Percentiles rank a stretch among this genome's conserved stretches.
phyloP scores from a whole-genome alignment of 2,329 filamentous ascomycete genomes.

The Gliomastix tumulicola region DNA sequence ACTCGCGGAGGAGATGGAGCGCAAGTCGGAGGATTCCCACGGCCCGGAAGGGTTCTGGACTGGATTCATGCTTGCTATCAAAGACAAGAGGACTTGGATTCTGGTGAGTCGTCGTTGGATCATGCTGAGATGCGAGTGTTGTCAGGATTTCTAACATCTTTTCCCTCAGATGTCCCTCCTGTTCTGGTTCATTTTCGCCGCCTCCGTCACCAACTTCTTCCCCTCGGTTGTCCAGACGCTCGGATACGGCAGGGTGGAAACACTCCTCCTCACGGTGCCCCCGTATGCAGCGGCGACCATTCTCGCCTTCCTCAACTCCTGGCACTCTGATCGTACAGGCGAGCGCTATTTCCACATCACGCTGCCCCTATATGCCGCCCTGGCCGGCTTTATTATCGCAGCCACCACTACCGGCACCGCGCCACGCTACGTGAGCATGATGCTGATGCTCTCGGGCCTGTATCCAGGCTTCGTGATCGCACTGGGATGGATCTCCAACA shows the following conservation, averaged over 20 bases:
- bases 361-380: conserved; percentile 11
- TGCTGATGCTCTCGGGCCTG: conserved; percentile 19
- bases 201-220: conserved; percentile 9
- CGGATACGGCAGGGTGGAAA: conserved; percentile 8
- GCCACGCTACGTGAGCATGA: conserved; percentile 26
- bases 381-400: conserved; percentile 15
- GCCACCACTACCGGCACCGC: conserved; percentile 8
- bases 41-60: conserved; percentile 60
- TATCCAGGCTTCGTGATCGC: conserved; percentile 7
- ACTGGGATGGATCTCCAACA: conserved; percentile 8
- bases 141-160: conserved; percentile 10
- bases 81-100: conserved; percentile 53
- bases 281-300: conserved; percentile 15
- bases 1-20: too few species aligned
- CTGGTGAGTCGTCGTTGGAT: conserved; percentile 32
- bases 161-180: conserved; percentile 1
- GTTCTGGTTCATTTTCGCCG: too few species aligned
- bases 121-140: conserved; percentile 17
- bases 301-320: conserved; percentile 20
- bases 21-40: conserved; percentile 58
- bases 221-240: conserved; percentile 16
- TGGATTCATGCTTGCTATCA: conserved; percentile 46
- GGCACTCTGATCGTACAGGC: conserved; percentile 26
- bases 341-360: conserved; percentile 29
- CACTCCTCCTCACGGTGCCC: conserved; percentile 16